Evolutionary conservation across 179 eudicot species (phyloP).

Genomic region (Nepenthes alata): DNA sequence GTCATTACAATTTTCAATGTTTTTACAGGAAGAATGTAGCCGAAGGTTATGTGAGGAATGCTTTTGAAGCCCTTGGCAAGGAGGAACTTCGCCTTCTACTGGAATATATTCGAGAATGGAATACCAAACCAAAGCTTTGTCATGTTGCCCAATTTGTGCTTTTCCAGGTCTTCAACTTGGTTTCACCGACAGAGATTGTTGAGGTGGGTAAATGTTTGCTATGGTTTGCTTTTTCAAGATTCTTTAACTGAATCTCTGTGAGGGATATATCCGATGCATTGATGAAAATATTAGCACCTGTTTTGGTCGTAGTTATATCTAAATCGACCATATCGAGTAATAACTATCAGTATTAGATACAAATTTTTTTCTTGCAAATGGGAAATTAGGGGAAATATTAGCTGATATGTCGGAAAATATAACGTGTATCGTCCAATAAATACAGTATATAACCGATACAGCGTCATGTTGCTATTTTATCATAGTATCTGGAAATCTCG

Average conservation of each 20-base stretch:
- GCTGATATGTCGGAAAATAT: no score
- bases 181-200: slow-evolving; percentile 68
- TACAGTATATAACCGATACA: no score
- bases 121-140: slow-evolving; percentile 84
- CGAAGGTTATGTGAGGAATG: slow-evolving; percentile 37
- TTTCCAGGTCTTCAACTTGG: slow-evolving; percentile 55
- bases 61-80: slow-evolving; percentile 50
- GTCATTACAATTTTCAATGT: not conserved
- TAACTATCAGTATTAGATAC: no score
- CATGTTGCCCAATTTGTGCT: slow-evolving; percentile 85
- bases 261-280: not conserved
- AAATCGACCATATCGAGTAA: no score
- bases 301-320: no score
- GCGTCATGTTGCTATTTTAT: no score
- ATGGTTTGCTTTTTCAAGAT: not conserved
- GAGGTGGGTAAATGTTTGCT: slow-evolving; percentile 40
- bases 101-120: slow-evolving; percentile 93
- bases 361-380: no score
- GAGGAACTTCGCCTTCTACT: slow-evolving; percentile 58
- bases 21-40: slow-evolving; percentile 49
- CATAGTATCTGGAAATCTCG: no score
- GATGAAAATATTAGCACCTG: not conserved
- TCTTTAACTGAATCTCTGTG: not conserved
- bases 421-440: no score
- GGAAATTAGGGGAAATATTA: no score